phyloP scores from a whole-genome alignment of 2,329 filamentous ascomycete genomes.

The Simplicillium aogashimaense region DNA sequence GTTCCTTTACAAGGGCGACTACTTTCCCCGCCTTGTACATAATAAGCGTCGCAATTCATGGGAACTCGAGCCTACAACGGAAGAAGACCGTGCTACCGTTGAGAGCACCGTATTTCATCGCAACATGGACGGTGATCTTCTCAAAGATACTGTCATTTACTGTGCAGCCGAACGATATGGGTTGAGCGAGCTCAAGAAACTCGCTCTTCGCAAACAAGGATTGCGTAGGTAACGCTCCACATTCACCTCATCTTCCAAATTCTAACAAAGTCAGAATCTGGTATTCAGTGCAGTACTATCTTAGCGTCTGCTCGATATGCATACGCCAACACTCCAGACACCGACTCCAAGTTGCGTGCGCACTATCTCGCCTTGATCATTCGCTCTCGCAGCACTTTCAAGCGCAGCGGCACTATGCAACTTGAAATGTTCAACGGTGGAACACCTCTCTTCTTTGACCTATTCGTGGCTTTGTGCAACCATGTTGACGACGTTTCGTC shows the following conservation, averaged over 20 bases:
- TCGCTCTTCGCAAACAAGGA: constrained; percentile 81
- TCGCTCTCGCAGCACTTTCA: constrained; percentile 77
- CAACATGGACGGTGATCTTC: constrained; percentile 53
- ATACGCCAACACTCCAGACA: constrained; percentile 81
- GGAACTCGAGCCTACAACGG: constrained; percentile 60
- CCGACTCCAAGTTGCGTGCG: constrained; percentile 79
- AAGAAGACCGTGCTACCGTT: constrained; percentile 31
- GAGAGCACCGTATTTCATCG: constrained; percentile 63
- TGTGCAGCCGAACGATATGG: constrained; percentile 80
- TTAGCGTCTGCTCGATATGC: constrained; percentile 80
- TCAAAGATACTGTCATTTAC: constrained; percentile 87
- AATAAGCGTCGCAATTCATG: constrained; percentile 74
- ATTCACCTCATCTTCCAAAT: neutral
- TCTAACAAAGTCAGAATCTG: constrained; percentile 42
- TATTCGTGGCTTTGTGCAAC: constrained; percentile 89
- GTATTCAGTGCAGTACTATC: constrained; percentile 77
- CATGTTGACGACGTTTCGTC: constrained; percentile 66
- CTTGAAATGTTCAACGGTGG: constrained; percentile 86
- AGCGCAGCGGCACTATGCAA: constrained; percentile 91
- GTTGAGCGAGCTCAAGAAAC: constrained; percentile 72
- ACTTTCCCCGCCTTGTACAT: constrained; percentile 73
- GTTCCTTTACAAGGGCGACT: constrained; percentile 90
- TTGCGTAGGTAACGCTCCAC: constrained; percentile 45
- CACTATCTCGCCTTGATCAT: constrained; percentile 93
- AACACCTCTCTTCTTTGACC: constrained; percentile 76